Conservation (phyloP, 2,329 filamentous ascomycete genomes). For the Aspergillus jensenii region DNA sequence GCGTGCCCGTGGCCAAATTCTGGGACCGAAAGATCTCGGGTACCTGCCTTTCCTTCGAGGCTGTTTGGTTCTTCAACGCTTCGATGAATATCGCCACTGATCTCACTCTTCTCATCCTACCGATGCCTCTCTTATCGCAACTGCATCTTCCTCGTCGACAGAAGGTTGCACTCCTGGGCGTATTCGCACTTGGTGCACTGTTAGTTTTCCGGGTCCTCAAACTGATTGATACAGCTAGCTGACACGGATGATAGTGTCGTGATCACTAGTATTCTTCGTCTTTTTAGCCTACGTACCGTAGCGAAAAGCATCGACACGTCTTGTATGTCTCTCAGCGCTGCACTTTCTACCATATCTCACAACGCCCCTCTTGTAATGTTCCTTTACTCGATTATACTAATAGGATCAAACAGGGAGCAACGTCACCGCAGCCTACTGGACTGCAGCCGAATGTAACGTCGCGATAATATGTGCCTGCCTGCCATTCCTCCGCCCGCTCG, state of each 20-base stretch:
- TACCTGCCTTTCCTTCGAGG: slow-evolving; percentile 39
- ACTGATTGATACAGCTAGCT: neutral
- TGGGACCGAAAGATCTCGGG: slow-evolving; percentile 39
- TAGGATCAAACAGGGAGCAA: slow-evolving; percentile 19
- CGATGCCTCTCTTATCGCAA: slow-evolving; percentile 42
- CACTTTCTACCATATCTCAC: no score
- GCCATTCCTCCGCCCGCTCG: slow-evolving; percentile 39
- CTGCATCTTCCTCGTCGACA: slow-evolving; percentile 44
- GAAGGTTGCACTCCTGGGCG: slow-evolving; percentile 39
- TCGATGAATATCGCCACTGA: slow-evolving; percentile 45
- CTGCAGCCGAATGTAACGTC: slow-evolving; percentile 43
- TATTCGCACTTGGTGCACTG: slow-evolving; percentile 46
- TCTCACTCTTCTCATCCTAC: slow-evolving; percentile 41
- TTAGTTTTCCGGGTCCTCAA: slow-evolving; percentile 16
- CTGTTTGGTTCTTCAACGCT: slow-evolving; percentile 45
- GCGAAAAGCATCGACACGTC: slow-evolving; percentile 29
- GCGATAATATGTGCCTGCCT: slow-evolving; percentile 45
- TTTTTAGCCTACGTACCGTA: slow-evolving; percentile 26
- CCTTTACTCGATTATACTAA: no score
- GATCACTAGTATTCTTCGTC: slow-evolving; percentile 33
- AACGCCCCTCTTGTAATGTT: no score
- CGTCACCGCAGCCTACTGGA: slow-evolving; percentile 45
- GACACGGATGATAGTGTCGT: slow-evolving; percentile 22
- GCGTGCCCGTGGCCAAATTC: slow-evolving; percentile 41
- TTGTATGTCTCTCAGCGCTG: slow-evolving; percentile 17